Evolutionary conservation across 495 filamentous ascomycete species (phyloP), one percentile per base, ranked within the genome.

Genomic region (Staphylotrichum tortipilum): DNA sequence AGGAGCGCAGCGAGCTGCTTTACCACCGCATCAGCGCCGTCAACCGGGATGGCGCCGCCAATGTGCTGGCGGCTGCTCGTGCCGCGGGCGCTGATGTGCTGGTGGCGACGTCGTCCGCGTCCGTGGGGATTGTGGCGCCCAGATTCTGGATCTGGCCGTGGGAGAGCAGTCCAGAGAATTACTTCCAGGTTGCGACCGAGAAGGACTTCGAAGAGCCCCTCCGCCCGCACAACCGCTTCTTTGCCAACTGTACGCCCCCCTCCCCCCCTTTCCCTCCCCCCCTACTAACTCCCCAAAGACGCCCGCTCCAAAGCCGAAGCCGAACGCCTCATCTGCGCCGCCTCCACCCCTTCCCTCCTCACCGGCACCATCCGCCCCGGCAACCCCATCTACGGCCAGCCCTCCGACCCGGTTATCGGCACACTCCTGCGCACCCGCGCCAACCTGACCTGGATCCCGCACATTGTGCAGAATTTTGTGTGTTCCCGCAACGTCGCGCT

Each of bases 11-110:
- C 47, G 50, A 60, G 36, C 50, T 59, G 11, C 66, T 74, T 24
- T 75, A 79, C 42, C 66, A 69, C 6, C 65, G 66, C 18, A 56
- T 71, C 48, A 64, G 60, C 47, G 64, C 71, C n/a, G 67, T 78
- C 45, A 85, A 85, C 63, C 66, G 82, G 28, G 73, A 74, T 22
- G 81, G 81, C 47, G 79, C 79, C 18, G 66, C 64, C 42, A 78
- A 82, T 54, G 73, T 81, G 40, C 63, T 86, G 15, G 61, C 69
- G 17, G 74, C 71, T 3, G 71, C 79, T 18, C 68, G 70, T 50
- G 54, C 59, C 23, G 64, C 61, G 23, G 74, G 72, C 17, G 77
- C 76, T 18, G 62, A 68, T 44, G 74, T 76, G 34, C 80, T 86
- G 47, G 61, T 85, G 14, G 75, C 75, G 50, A 84, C 81, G 3